phyloP scores from a whole-genome alignment of 2,329 filamentous ascomycete genomes.

The Colletotrichum spinosum region DNA sequence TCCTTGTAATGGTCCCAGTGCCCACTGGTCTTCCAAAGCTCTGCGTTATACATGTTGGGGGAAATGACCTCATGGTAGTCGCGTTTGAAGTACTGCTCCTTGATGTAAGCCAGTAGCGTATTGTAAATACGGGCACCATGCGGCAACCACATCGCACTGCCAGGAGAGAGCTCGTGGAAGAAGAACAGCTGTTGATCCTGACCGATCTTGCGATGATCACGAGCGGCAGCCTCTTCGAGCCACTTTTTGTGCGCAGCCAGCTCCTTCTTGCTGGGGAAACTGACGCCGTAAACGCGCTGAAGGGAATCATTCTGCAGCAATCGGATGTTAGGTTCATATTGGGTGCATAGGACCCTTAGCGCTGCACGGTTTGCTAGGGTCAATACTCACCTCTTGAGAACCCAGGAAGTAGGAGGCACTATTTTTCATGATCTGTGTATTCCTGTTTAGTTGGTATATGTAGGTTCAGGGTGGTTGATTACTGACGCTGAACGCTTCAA shows the following conservation, averaged over 20 bases:
- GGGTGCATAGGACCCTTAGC: neutral
- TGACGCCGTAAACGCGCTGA: constrained; percentile 96
- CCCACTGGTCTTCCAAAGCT: constrained; percentile 93
- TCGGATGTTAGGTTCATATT: neutral
- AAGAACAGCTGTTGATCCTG: constrained; percentile 98
- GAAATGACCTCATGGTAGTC: constrained; percentile 96
- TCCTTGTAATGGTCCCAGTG: constrained; percentile 95
- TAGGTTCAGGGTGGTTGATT: neutral
- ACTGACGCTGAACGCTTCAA: constrained; percentile 91
- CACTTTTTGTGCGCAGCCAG: constrained; percentile 95
- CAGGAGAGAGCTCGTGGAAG: constrained; percentile 94
- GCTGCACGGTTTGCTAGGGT: neutral
- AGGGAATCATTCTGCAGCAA: constrained; percentile 81
- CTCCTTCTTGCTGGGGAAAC: constrained; percentile 94
- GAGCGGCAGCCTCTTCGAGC: constrained; percentile 96
- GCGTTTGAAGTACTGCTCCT: constrained; percentile 90
- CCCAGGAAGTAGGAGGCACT: constrained; percentile 89
- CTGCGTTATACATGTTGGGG: constrained; percentile 92
- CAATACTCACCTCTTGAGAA: constrained; percentile 70
- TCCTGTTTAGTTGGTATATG: constrained; percentile 45
- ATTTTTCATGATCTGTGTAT: constrained; percentile 65
- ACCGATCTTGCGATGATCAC: constrained; percentile 93
- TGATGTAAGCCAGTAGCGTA: constrained; percentile 82
- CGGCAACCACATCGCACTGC: constrained; percentile 91
- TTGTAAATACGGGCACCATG: constrained; percentile 96